Percentiles rank a stretch among this genome's conserved stretches.
Conservation (phyloP, 768 basidiomycete species). For the Antrodiella citrinella region DNA sequence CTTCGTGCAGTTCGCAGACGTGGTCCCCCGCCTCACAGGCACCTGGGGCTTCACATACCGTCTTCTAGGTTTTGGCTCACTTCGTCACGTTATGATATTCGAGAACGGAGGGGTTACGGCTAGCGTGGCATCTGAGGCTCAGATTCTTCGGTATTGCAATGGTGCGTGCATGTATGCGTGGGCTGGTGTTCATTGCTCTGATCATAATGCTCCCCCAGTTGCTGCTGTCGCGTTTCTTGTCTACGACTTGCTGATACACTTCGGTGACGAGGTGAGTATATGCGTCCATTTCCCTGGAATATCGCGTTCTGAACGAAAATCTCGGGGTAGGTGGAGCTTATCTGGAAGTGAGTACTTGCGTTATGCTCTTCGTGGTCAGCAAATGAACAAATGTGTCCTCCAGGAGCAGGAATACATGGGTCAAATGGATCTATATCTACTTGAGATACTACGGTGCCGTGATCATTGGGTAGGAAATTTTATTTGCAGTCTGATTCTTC, state of each 20-base stretch:
- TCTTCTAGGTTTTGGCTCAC: no score
- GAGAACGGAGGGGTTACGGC: neutral
- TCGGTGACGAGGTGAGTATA: neutral
- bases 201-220: neutral
- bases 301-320: no score
- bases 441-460: neutral
- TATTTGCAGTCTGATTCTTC: neutral
- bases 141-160: neutral
- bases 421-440: neutral
- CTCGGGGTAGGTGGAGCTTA: neutral
- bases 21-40: no score
- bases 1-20: no score
- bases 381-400: neutral
- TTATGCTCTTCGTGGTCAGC: no score
- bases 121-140: neutral
- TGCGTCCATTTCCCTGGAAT: neutral
- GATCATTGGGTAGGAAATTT: neutral
- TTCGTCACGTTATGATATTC: neutral
- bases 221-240: neutral
- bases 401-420: neutral
- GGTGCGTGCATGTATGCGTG: neutral
- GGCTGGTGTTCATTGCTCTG: neutral
- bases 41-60: no score
- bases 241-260: neutral
- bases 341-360: neutral